phyloP scores from a whole-genome alignment of 2,329 filamentous ascomycete genomes.

The Akanthomyces lecanii region DNA sequence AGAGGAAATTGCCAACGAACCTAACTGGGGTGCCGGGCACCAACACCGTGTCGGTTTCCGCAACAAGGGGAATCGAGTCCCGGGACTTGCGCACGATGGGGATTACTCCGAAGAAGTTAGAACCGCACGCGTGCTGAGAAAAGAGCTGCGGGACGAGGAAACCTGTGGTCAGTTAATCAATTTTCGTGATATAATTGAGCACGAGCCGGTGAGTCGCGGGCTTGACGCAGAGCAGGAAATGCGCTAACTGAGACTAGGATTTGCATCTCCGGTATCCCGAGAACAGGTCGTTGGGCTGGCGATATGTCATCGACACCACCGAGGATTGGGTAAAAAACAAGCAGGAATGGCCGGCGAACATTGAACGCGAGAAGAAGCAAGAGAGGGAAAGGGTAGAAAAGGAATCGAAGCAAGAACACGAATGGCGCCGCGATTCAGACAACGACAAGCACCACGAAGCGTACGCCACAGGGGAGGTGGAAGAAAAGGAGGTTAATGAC shows the following conservation, averaged over 20 bases:
- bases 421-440: conserved; percentile 20
- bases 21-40: conserved; percentile 36
- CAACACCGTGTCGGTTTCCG: conserved; percentile 37
- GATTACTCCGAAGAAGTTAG: conserved; percentile 11
- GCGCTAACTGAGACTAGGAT: conserved; percentile 28
- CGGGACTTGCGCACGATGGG: conserved; percentile 25
- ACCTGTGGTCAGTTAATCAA: conserved; percentile 31
- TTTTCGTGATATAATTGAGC: conserved; percentile 33
- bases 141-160: conserved; percentile 10
- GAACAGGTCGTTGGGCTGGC: conserved; percentile 43
- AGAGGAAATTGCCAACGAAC: conserved; percentile 39
- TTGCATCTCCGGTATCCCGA: conserved; percentile 41
- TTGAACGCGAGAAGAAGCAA: conserved; percentile 23
- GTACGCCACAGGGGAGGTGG: conserved; percentile 14
- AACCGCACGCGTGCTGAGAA: conserved; percentile 9
- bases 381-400: conserved; percentile 22
- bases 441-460: conserved; percentile 24
- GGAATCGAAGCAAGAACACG: conserved; percentile 19
- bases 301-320: conserved; percentile 44
- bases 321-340: conserved; percentile 46
- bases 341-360: conserved; percentile 46
- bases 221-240: background rate
- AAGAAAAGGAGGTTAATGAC: conserved; percentile 18
- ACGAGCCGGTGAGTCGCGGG: background rate
- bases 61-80: conserved; percentile 32